These are phyloP conservation scores for Lepidium aucheri DNA, from an alignment of 345 rosid species.

Conservation along the genomic window DNA sequence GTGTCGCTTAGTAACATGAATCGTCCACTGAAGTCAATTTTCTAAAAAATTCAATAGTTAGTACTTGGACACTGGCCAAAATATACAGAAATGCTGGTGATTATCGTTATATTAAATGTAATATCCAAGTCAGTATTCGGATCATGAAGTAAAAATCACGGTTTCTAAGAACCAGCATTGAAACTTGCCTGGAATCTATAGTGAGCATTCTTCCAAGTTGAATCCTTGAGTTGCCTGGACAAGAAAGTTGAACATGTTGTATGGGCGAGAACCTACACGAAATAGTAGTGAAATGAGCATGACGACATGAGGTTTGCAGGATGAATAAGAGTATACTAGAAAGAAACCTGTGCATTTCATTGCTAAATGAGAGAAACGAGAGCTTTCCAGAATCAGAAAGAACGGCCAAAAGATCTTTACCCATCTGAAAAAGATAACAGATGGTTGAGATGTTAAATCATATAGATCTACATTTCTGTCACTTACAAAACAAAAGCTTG, in stretches of 20 bases:
- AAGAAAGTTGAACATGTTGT: conserved; percentile 69
- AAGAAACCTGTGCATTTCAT: conserved; percentile 91
- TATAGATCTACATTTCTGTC: not conserved
- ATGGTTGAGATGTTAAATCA: conserved; percentile 5
- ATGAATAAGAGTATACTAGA: conserved; percentile 10
- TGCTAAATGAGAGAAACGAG: conserved; percentile 79
- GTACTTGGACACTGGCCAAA: not conserved
- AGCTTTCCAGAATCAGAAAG: conserved; percentile 99
- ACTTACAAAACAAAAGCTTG: conserved; percentile 6
- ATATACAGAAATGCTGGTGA: not conserved
- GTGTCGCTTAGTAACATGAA: not conserved
- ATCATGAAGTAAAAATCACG: not conserved
- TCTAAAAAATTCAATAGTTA: not conserved
- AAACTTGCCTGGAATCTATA: conserved; percentile 69
- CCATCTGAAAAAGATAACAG: conserved; percentile 44
- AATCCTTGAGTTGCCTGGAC: conserved; percentile 71
- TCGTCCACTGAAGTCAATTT: not conserved
- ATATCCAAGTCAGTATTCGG: conserved; percentile 1
- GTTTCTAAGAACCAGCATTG: not conserved
- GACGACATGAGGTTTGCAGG: not conserved
- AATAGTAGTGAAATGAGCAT: conserved; percentile 19
- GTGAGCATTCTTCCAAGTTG: conserved; percentile 88
- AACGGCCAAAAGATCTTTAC: conserved; percentile 76
- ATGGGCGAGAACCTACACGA: conserved; percentile 77
- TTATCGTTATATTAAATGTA: not conserved